Evolutionary conservation across 345 rosid species (phyloP).

Genomic region (Eucalyptus tenuipes): DNA sequence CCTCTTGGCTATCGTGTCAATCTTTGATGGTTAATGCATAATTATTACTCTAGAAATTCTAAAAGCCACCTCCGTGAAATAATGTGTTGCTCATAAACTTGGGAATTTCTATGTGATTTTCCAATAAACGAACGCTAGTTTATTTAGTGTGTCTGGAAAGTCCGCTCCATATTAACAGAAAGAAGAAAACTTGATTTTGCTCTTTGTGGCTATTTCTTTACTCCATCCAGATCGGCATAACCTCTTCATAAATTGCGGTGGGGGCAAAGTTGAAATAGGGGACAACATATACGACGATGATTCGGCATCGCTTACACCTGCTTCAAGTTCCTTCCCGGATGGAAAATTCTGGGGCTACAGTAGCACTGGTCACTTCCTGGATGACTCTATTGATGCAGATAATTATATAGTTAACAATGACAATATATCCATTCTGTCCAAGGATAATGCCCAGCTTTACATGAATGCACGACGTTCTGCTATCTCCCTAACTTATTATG

Average conservation of each 20-base stretch:
- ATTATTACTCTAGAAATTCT: background rate
- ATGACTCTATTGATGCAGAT: background rate
- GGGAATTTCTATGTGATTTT: background rate
- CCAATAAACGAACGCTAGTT: background rate
- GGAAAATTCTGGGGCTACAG: conserved; percentile 34
- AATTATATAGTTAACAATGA: conserved; percentile 3
- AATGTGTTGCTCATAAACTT: background rate
- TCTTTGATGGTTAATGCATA: background rate
- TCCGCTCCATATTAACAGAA: background rate
- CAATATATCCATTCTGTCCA: conserved; percentile 1
- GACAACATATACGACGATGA: conserved; percentile 13
- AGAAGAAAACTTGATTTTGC: background rate
- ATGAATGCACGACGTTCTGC: conserved; percentile 29
- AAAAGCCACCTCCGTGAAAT: background rate
- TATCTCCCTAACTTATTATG: conserved; percentile 38
- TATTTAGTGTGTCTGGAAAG: background rate
- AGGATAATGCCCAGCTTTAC: conserved; percentile 14
- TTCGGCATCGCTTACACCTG: background rate
- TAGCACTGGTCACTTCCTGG: conserved; percentile 45
- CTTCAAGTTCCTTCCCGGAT: background rate
- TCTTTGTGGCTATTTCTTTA: background rate
- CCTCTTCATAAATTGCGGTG: conserved; percentile 1
- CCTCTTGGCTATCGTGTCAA: background rate
- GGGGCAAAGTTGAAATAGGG: background rate
- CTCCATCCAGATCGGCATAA: background rate